Base-by-base conservation (phyloP, 2,329 filamentous ascomycete species). In the Harringtonia lauricola region DNA sequence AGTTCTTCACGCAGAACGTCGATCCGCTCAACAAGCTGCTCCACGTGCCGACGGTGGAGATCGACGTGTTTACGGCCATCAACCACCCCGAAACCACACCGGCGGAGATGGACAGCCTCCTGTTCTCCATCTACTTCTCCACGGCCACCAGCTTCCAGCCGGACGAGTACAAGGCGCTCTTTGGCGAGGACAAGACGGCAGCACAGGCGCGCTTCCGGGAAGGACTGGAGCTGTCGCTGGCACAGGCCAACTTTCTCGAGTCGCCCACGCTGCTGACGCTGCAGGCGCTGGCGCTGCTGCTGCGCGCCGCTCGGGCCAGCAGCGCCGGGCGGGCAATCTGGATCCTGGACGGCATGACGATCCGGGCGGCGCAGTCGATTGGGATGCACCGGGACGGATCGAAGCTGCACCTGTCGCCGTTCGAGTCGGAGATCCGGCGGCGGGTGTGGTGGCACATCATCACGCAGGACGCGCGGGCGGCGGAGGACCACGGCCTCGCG, bases 401-500 rank as follows among this genome's bases (percentile, higher is more conserved):
- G 18, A 21, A 60, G 22, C 65, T 74, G 68, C 49, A 51, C 58
- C 61, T 74, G 7, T 51, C 64, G 3, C 64, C 71, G 0, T 53
- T 53, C 21, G 51, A 53, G 39, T 26, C 46, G 13, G 51, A 53
- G 31, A 50, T 53, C n/a, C 49, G 49, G 7, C 49, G 51, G 1
- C 49, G 51, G 2, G 10, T 51, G 3, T 53, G 51, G 51, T 48
- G 47, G 44, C 47, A 52, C 36, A 34, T 52, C 13, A 22, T 36
- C 15, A 36, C 37, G 3, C 49, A 51, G 26, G 50, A 52, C 29
- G 39, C 31, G 3, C 49, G 50, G 4, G 64, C 69, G 6, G 68
- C 68, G 8, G 71, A 77, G 51, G 73, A 76, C 46, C 69, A 75
- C 50, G 72, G 72, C 2, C 38, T 51, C 31, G 44, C 37, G 17